Evolutionary conservation across 129 eudicot genomes (phyloP), one percentile per base, ranked within the genome.

Genomic region (Oenanthe sinensis): DNA sequence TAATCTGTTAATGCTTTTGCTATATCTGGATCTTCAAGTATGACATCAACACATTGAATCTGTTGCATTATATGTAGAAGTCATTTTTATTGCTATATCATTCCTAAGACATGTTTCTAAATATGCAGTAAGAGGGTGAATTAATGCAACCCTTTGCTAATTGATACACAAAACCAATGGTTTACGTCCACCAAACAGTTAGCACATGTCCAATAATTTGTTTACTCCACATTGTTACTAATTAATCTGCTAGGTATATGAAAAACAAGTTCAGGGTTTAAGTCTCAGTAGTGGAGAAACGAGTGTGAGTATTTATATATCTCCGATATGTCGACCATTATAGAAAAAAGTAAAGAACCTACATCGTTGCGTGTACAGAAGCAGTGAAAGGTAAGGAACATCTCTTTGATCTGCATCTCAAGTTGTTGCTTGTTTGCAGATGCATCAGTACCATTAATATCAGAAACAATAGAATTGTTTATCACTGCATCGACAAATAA

Each of bases 351-450:
- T 13, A 8, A 69, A 4, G 42, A 26, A 71, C 91, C 52, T 85
- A 91, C 97, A 26, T 91, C 88, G 89, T 89, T 91, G 52, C 90
- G 93, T 14, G 85, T 85, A 70, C 97, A 91, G 63, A 85, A 89
- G 85, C 97, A 91, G 79, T 83, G 97, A 79, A 88, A 91, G 55
- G 91, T 70, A 71, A 85, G 82, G 78, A 91, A 87, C 75, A 91
- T 72, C 5, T 89, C 93, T 78, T 74, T 75, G 65, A 87, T 84
- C 62, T 82, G 83, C 81, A 79, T 89, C 16, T 91, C 93, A 75
- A 80, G 44, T 45, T 78, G 81, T 80, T 87, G 86, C 77, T 84
- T 86, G 77, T 45, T 79, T 75, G 85, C 77, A 69, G 81, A 39
- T 60, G 28, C 24, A 71, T 50, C 75, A n/a, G n/a, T n/a, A 9